These are phyloP conservation scores for Beta corolliflora DNA, from an alignment of 179 eudicot genomes.

Conservation along the genomic window DNA sequence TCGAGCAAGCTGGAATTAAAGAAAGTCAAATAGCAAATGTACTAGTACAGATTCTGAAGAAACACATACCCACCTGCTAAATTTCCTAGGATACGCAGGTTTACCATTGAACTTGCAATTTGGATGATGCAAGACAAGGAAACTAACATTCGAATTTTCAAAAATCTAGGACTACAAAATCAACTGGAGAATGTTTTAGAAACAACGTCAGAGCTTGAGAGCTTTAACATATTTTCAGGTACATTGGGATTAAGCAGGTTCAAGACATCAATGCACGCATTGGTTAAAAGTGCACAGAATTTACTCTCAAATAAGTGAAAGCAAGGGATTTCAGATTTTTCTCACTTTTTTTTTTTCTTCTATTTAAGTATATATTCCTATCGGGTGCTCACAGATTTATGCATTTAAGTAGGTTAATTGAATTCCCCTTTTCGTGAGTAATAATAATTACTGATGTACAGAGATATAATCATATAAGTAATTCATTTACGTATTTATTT, in stretches of 20 bases:
- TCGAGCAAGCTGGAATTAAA: conserved; percentile 44
- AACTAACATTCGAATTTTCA: conserved; percentile 46
- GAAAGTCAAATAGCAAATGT: conserved; percentile 55
- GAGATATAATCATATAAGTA: too few relatives aligned
- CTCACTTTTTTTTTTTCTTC: neutral
- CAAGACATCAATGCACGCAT: conserved; percentile 53
- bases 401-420: neutral
- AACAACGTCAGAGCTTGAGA: conserved; percentile 81
- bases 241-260: conserved; percentile 73
- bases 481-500: too few relatives aligned
- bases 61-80: conserved; percentile 51
- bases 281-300: conserved; percentile 62
- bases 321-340: neutral
- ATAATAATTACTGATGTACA: too few relatives aligned
- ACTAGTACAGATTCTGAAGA: conserved; percentile 58
- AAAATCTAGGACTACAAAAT: conserved; percentile 46
- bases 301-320: conserved; percentile 33
- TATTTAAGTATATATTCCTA: too few relatives aligned
- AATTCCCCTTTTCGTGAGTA: too few relatives aligned
- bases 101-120: conserved; percentile 77
- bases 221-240: conserved; percentile 80
- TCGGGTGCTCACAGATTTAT: neutral
- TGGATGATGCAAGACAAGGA: conserved; percentile 71
- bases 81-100: conserved; percentile 52
- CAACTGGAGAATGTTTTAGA: conserved; percentile 67